phyloP scores from a whole-genome alignment of 352 stramenopile species.

The Phytophthora melonis region DNA sequence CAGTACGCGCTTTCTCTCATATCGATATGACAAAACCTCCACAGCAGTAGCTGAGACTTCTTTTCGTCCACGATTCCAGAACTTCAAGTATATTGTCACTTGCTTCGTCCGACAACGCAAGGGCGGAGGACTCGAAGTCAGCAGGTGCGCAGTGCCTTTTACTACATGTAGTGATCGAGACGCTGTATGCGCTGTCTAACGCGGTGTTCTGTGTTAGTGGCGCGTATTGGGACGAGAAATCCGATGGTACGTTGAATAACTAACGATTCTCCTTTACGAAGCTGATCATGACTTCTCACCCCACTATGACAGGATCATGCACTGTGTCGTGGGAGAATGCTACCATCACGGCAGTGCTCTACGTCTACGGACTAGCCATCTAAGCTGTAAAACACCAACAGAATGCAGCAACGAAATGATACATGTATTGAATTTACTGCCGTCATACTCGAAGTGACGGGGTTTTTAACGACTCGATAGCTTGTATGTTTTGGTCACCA shows the following conservation, averaged over 20 bases:
- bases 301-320: slow-evolving; percentile 54
- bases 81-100: slow-evolving; percentile 89
- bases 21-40: neutral
- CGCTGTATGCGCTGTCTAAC: neutral
- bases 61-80: slow-evolving; percentile 40
- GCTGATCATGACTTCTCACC: neutral
- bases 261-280: neutral
- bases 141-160: slow-evolving; percentile 36
- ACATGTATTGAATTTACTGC: slow-evolving; percentile 14
- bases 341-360: slow-evolving; percentile 71
- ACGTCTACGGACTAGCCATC: slow-evolving; percentile 75
- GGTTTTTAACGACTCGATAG: neutral
- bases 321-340: slow-evolving; percentile 82
- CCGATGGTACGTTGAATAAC: slow-evolving; percentile 52
- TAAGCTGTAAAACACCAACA: slow-evolving; percentile 3
- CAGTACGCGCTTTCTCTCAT: slow-evolving; percentile 35
- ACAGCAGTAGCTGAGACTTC: neutral
- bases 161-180: neutral
- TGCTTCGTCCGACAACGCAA: slow-evolving; percentile 77
- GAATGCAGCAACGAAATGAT: slow-evolving; percentile 3
- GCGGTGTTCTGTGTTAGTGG: slow-evolving; percentile 31
- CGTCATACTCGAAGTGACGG: neutral
- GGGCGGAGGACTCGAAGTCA: slow-evolving; percentile 66
- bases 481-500: neutral
- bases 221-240: slow-evolving; percentile 81